These are phyloP conservation scores for Yarrowia bubula DNA, from an alignment of 805 yeast genomes.

Conservation along the genomic window DNA sequence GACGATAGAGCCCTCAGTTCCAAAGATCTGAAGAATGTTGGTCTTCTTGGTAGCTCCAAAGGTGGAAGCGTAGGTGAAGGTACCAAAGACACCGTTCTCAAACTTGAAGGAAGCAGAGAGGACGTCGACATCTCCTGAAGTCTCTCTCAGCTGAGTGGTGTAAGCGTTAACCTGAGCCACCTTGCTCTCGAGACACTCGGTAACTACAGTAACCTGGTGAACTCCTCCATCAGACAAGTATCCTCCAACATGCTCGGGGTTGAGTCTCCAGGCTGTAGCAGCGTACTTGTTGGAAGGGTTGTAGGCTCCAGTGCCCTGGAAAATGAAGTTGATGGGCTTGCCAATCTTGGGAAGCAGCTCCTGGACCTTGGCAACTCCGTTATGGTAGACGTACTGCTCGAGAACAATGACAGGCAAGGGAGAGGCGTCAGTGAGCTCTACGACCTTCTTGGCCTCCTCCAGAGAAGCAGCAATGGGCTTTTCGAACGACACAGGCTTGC, in stretches of 20 bases:
- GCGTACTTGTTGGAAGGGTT: slow-evolving; percentile 49
- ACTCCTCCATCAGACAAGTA: slow-evolving; percentile 94
- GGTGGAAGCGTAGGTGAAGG: slow-evolving; percentile 83
- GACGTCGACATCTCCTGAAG: slow-evolving; percentile 80
- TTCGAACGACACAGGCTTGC: slow-evolving; percentile 79
- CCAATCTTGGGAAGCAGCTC: slow-evolving; percentile 71
- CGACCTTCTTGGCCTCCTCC: slow-evolving; percentile 77
- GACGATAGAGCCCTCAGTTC: slow-evolving; percentile 71
- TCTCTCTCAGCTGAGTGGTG: slow-evolving; percentile 71
- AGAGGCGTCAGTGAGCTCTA: slow-evolving; percentile 57
- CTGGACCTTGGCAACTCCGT: slow-evolving; percentile 55
- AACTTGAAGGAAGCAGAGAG: slow-evolving; percentile 66
- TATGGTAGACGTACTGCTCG: slow-evolving; percentile 82
- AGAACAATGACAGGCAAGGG: slow-evolving; percentile 70
- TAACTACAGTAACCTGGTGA: slow-evolving; percentile 85
- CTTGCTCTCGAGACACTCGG: slow-evolving; percentile 69
- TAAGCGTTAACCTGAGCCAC: slow-evolving; percentile 70
- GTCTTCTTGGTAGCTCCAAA: slow-evolving; percentile 78
- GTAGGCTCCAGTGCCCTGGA: slow-evolving; percentile 52
- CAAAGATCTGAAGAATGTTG: slow-evolving; percentile 67
- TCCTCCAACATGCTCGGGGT: slow-evolving; percentile 92
- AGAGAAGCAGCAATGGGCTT: slow-evolving; percentile 90
- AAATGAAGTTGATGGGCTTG: slow-evolving; percentile 43
- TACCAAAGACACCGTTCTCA: slow-evolving; percentile 67
- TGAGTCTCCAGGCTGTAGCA: slow-evolving; percentile 78